Evolutionary conservation across 1,284 basidiomycete genomes (phyloP), one percentile per base, ranked within the genome.

Genomic region (Dichomitus squalens): DNA sequence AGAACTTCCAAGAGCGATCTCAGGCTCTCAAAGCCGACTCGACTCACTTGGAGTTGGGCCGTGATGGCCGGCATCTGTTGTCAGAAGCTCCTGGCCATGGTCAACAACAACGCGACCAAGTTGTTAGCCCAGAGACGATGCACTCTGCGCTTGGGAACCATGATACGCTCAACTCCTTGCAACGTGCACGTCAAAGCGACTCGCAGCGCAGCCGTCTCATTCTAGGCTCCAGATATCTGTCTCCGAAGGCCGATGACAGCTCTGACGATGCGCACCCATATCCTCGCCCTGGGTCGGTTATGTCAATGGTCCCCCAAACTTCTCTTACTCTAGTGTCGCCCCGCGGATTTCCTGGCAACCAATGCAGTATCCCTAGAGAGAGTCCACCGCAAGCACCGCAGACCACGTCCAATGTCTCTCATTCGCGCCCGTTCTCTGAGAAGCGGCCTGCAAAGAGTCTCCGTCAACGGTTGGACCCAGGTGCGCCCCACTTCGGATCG

Each of bases 381-480:
- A 33, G 31, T 8, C 31, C 29, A 9, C 21, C 34, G 18, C 48
- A 52, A 14, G 25, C 33, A 1, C 16, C 27, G 25, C 39, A 18
- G 16, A 31, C 25, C 25, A 34, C 16, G 6, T 9, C 20, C 7
- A 51, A 53, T 4, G 31, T 27, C n/a, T 43, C 50, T 36, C 53
- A 51, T 18, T n/a, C 35, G 14, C 53, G 56, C 9, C 20, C 36
- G 3, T 57, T 64, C 49, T 53, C 60, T 14, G 53, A 58, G 23
- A 61, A 35, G 23, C 59, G 57, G 33, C 55, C 58, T 4, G 47
- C 49, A 7, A 59, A 55, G 36, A 70, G 65, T 44, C 47, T 69
- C 3, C 63, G 64, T 18, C 69, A 70, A 48, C 64, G 65, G 7
- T 50, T 68, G 8, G 62, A 63, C 12, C 43, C 44, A 8, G 59